Base-by-base conservation (phyloP, 2,329 filamentous ascomycete species). In the Sporothrix pallida region DNA sequence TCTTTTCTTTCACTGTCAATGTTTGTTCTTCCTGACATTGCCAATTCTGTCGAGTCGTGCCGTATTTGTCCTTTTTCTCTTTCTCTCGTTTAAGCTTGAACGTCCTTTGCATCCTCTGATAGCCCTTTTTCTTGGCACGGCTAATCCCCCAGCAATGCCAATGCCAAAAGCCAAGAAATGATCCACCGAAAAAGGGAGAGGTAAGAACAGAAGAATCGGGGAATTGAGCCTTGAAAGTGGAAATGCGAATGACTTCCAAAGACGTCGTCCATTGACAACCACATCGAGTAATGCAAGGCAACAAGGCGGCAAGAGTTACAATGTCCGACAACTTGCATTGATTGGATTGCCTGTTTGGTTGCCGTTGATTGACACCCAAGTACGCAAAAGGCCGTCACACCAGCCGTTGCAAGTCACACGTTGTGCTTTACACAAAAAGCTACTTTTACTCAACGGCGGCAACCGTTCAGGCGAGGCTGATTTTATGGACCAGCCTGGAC, bases 391-490 rank as follows among this genome's bases (percentile, higher is more conserved):
- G 31, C 7, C 31, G 31, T 37, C 31, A 37, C 31, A 37, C 31
- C 4, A 37, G 31, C 31, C 31, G 31, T 37, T 37, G 31, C 31
- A 37, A 3, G 31, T 7, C 31, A 37, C 31, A 37, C 31, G 31
- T 37, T 37, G 2, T 37, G 31, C 31, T 37, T 37, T 37, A 5
- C 31, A 37, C 31, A 37, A 37, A 37, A 37, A 37, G 31, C 31
- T 37, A 37, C 26, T 37, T 31, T 62, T 42, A 4, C 15, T 17
- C 31, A 62, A n/a, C 58, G 17, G n/a, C 37, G 44, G 20, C 9
- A 13, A 13, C 60, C 37, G 60, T 23, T 44, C 37, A 63, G 37
- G 60, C 20, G 37, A 63, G 60, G 60, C 60, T 63, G 37, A 63
- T 42, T 42, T 58, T 31, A 9, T 20, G 15, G 37, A 46, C 60